phyloP scores from a whole-genome alignment of 2,329 filamentous ascomycete genomes.

The Nothopassalora personata region DNA sequence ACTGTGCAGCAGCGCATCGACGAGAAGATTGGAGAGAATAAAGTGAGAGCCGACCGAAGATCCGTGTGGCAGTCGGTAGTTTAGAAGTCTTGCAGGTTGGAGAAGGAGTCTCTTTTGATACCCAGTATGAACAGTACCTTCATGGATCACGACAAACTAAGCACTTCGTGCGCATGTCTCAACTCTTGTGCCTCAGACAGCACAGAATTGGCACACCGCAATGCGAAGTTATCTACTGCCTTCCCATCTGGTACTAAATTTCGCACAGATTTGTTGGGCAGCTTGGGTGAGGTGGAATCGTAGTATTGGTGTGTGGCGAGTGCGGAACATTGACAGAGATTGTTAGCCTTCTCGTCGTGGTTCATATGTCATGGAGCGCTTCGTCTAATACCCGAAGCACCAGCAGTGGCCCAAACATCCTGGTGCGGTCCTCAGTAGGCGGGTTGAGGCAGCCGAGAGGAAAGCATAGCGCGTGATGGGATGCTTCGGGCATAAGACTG shows the following conservation, averaged over 20 bases:
- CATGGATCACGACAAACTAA: not conserved
- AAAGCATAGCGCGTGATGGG: no score
- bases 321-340: no score
- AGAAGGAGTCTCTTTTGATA: not conserved
- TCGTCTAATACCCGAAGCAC: no score
- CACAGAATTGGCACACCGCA: not conserved
- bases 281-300: not conserved
- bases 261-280: not conserved
- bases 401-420: no score
- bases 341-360: no score
- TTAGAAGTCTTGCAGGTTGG: not conserved
- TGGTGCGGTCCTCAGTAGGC: no score
- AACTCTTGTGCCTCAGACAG: no score
- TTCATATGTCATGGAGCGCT: no score
- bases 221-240: not conserved
- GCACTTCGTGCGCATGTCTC: not conserved
- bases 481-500: no score
- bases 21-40: constrained; percentile 3
- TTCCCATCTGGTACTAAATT: not conserved
- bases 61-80: not conserved
- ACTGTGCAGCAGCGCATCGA: constrained; percentile 37
- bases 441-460: no score
- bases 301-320: no score
- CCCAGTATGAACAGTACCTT: not conserved
- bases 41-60: not conserved